These are phyloP conservation scores for Nephelium lappaceum DNA, from an alignment of 345 rosid genomes.

Conservation along the genomic window DNA sequence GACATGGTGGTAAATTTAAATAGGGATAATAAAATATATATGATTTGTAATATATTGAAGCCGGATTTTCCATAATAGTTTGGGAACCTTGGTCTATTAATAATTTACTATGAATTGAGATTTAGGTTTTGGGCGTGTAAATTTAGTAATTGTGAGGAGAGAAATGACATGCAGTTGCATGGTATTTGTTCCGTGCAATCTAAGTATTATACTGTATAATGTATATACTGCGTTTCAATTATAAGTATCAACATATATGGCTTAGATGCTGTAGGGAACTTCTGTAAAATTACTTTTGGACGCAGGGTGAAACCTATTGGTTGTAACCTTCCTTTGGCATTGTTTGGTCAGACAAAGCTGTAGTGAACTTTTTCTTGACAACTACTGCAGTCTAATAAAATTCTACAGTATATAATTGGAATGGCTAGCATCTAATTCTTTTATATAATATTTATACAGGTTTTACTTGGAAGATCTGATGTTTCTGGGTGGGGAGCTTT, in stretches of 20 bases:
- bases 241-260: neutral
- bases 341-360: neutral
- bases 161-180: neutral
- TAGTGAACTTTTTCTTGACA: neutral
- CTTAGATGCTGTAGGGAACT: neutral
- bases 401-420: neutral
- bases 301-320: neutral
- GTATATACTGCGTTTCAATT: neutral
- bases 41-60: neutral
- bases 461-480: constrained; percentile 96
- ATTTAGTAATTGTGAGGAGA: neutral
- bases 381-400: neutral
- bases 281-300: neutral
- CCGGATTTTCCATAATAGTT: neutral
- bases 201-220: neutral
- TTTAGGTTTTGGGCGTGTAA: neutral
- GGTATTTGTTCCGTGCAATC: neutral
- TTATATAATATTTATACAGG: constrained; percentile 46
- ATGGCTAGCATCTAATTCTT: constrained; percentile 2
- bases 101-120: neutral
- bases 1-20: neutral
- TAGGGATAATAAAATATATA: neutral
- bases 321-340: neutral
- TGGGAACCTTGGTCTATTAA: neutral
- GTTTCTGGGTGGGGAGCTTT: constrained; percentile 99